A percentile compares a stretch with the other conserved stretches of the same genome.
phyloP scores from a whole-genome alignment of 177 flowering plant species.

The Telopea speciosissima region DNA sequence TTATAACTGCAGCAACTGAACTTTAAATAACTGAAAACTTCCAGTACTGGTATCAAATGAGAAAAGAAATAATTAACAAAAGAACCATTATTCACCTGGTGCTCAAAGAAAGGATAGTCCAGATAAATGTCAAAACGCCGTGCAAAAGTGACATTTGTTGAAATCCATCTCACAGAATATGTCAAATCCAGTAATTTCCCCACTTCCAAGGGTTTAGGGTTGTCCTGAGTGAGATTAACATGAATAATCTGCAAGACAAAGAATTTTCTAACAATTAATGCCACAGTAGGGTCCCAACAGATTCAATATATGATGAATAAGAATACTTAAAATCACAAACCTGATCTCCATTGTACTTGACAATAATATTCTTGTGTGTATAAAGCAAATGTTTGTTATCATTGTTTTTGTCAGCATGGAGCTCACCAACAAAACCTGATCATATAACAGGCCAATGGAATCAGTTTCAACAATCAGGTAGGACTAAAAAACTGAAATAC shows the following conservation, averaged over 20 bases:
- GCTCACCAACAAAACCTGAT: slow-evolving; percentile 88
- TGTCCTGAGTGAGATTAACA: slow-evolving; percentile 87
- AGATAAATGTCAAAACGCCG: slow-evolving; percentile 95
- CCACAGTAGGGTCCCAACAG: background rate
- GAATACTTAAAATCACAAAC: slow-evolving; percentile 30
- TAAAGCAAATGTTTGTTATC: slow-evolving; percentile 72
- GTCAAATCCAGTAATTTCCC: slow-evolving; percentile 72
- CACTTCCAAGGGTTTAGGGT: slow-evolving; percentile 68
- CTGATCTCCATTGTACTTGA: slow-evolving; percentile 83
- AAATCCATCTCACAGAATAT: slow-evolving; percentile 79
- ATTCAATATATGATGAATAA: background rate
- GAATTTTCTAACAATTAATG: background rate
- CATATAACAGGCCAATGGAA: slow-evolving; percentile 4
- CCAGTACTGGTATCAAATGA: background rate
- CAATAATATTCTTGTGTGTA: slow-evolving; percentile 65
- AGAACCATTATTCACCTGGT: slow-evolving; percentile 53
- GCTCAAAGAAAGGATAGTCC: slow-evolving; percentile 99
- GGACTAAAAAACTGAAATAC: slow-evolving; percentile 1
- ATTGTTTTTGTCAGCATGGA: slow-evolving; percentile 62
- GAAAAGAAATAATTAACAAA: background rate
- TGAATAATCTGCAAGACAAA: slow-evolving; percentile 70
- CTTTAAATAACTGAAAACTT: background rate
- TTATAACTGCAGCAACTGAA: background rate
- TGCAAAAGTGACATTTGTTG: slow-evolving; percentile 71
- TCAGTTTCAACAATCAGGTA: slow-evolving; percentile 4